A percentile compares a stretch with the other conserved stretches of the same genome.
Evolutionary conservation across 2,329 filamentous ascomycete species (phyloP).

Genomic region (Cladorrhinum sp.): DNA sequence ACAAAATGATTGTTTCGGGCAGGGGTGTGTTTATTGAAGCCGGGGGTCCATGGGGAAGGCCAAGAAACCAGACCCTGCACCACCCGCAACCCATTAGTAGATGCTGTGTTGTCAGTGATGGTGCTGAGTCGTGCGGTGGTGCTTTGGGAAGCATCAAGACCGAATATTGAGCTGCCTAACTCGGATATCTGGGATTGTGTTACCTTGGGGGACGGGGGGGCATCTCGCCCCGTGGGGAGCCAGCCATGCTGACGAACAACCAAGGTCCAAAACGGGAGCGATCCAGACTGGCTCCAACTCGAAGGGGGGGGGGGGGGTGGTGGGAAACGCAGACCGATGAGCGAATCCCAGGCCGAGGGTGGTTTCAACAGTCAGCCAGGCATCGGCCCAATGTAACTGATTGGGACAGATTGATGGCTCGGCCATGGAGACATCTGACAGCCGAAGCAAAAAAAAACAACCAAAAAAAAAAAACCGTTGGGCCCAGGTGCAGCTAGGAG

Average conservation of each 20-base stretch:
- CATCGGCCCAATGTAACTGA: slow-evolving; percentile 14
- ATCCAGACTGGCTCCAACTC: neutral
- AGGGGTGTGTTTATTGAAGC: slow-evolving; percentile 20
- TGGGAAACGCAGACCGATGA: neutral
- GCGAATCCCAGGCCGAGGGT: neutral
- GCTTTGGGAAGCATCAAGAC: neutral
- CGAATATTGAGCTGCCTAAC: slow-evolving; percentile 7
- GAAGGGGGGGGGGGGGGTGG: neutral
- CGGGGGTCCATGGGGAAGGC: neutral
- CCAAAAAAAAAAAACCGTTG: too few species aligned
- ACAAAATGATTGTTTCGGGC: slow-evolving; percentile 15
- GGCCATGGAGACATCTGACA: slow-evolving; percentile 15
- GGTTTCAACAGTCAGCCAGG: slow-evolving; percentile 9
- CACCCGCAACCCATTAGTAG: neutral
- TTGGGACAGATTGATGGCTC: slow-evolving; percentile 6
- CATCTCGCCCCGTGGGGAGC: neutral
- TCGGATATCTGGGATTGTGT: slow-evolving; percentile 2
- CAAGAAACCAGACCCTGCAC: slow-evolving; percentile 1
- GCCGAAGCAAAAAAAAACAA: slow-evolving; percentile 21
- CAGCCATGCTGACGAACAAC: slow-evolving; percentile 2
- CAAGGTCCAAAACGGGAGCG: slow-evolving; percentile 4
- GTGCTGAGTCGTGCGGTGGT: neutral
- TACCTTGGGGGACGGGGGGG: neutral
- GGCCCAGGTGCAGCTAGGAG: slow-evolving; percentile 23
- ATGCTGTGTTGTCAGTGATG: neutral